Evolutionary conservation across 768 basidiomycete species (phyloP).

Genomic region (Boletus rubescentipes): DNA sequence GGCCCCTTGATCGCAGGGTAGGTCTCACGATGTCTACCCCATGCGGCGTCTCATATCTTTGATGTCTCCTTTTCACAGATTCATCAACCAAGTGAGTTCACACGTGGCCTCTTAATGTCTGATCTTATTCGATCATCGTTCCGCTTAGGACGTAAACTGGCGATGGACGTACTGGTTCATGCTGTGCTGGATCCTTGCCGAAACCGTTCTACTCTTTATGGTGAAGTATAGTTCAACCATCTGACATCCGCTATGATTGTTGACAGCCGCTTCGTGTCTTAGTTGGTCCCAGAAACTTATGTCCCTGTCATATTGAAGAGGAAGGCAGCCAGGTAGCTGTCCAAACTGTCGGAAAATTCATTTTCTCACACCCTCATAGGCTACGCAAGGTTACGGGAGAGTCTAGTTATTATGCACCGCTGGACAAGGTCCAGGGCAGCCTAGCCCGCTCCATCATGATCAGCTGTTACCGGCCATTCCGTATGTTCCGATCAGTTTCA

Average conservation of each 20-base stretch:
- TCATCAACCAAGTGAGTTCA: slow-evolving; percentile 61
- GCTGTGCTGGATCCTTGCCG: slow-evolving; percentile 64
- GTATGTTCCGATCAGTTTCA: slow-evolving; percentile 39
- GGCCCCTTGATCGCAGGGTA: slow-evolving; percentile 62
- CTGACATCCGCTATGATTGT: not conserved
- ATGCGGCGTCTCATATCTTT: not conserved
- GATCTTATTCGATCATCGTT: slow-evolving; percentile 1
- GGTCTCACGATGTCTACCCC: slow-evolving; percentile 17
- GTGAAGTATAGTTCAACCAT: slow-evolving; percentile 34
- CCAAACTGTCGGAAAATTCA: not conserved
- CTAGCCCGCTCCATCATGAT: slow-evolving; percentile 48
- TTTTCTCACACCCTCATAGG: slow-evolving; percentile 18
- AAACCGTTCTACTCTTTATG: slow-evolving; percentile 50
- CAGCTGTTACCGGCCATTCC: slow-evolving; percentile 71
- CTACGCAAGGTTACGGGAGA: slow-evolving; percentile 58
- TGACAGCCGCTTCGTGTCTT: not conserved
- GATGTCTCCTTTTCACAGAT: slow-evolving; percentile 36
- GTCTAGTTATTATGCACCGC: slow-evolving; percentile 51
- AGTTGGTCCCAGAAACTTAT: slow-evolving; percentile 77
- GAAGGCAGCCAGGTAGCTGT: slow-evolving; percentile 54
- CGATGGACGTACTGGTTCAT: slow-evolving; percentile 77
- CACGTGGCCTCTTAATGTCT: not conserved
- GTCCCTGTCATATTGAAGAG: slow-evolving; percentile 54
- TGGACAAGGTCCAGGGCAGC: slow-evolving; percentile 50
- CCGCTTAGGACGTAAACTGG: slow-evolving; percentile 53